Base-by-base conservation (phyloP, 257 asterid species). In the Fraxinus anomala region DNA sequence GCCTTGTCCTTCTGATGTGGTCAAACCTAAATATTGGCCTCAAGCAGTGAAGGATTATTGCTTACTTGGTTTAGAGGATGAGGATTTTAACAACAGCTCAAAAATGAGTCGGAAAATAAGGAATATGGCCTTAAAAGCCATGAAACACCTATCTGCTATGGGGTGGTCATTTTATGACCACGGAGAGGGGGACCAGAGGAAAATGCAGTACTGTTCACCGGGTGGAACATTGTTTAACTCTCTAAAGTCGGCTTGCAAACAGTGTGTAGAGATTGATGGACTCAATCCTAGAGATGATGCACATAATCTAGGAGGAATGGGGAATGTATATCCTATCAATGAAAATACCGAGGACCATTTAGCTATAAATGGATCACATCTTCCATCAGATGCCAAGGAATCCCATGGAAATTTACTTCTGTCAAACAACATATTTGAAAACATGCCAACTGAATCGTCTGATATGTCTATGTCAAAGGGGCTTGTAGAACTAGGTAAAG, bases 161-260 rank as follows among this genome's bases (percentile, higher is more conserved):
- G 98, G 99, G 11, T 95, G 99, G 99, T 76, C 33, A 10, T 75
- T 90, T 23, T 33, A 42, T 72, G n/a, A 30, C 69, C 16, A 33
- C 4, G 63, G 0, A 28, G 87, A 77, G 77, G 71, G 56, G 34
- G n/a, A 17, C 14, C 31, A 6, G 73, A 80, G 68, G 82, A 89
- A 90, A 79, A 0, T 86, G 56, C 77, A 86, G 13, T 95, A 88
- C 80, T 1, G 6, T 26, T 79, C 98, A 19, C 99, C 98, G 0
- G 13, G 49, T 44, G 91, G 94, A 68, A 76, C 13, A 78, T 0
- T 3, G 5, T 95, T 86, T 76, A 10, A 70, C 83, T 89, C 96
- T 69, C 94, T 95, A 71, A 75, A 42, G 49, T 26, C 79, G 75
- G 96, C 90, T 56, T 91, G 99, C 83, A 44, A 23, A 75, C 85